phyloP scores from a whole-genome alignment of 257 asterid genomes.

The Misopates orontium region DNA sequence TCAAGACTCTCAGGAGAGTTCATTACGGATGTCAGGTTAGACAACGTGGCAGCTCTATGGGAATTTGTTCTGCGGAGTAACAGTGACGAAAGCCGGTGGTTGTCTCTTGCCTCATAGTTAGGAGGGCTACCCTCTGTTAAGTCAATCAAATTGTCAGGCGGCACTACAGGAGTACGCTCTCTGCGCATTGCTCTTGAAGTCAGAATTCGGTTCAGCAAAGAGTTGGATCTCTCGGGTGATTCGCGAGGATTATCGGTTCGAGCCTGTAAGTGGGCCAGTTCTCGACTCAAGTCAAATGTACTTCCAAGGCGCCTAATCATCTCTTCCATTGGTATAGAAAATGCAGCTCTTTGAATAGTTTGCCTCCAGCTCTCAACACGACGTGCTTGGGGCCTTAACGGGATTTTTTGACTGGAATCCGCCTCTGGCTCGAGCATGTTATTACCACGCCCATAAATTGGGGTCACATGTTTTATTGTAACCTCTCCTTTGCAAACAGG shows the following conservation, averaged over 20 bases:
- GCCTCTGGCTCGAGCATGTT: conserved; percentile 38
- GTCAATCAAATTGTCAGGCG: conserved; percentile 61
- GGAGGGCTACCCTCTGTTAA: conserved; percentile 55
- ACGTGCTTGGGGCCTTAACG: conserved; percentile 67
- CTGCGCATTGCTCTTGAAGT: conserved; percentile 80
- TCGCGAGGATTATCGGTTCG: conserved; percentile 45
- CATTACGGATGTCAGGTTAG: conserved; percentile 44
- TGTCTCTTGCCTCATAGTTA: conserved; percentile 46
- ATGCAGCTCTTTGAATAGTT: conserved; percentile 63
- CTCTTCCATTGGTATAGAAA: conserved; percentile 81
- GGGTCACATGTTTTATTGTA: conserved; percentile 64
- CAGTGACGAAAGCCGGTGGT: conserved; percentile 52
- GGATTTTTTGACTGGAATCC: conserved; percentile 59
- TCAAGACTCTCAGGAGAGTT: conserved; percentile 59
- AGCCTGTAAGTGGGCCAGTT: conserved; percentile 48
- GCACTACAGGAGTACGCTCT: conserved; percentile 46
- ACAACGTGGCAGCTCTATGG: conserved; percentile 54
- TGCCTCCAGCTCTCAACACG: conserved; percentile 88
- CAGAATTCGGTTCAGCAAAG: conserved; percentile 63
- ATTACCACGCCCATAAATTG: conserved; percentile 82
- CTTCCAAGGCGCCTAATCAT: conserved; percentile 78
- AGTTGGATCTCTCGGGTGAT: conserved; percentile 71
- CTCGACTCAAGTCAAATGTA: conserved; percentile 52
- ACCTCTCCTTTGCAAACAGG: conserved; percentile 99
- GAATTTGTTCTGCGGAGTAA: conserved; percentile 67